These are phyloP conservation scores for Botrytis galanthina DNA, from an alignment of 2,329 filamentous ascomycete genomes.

Conservation along the genomic window DNA sequence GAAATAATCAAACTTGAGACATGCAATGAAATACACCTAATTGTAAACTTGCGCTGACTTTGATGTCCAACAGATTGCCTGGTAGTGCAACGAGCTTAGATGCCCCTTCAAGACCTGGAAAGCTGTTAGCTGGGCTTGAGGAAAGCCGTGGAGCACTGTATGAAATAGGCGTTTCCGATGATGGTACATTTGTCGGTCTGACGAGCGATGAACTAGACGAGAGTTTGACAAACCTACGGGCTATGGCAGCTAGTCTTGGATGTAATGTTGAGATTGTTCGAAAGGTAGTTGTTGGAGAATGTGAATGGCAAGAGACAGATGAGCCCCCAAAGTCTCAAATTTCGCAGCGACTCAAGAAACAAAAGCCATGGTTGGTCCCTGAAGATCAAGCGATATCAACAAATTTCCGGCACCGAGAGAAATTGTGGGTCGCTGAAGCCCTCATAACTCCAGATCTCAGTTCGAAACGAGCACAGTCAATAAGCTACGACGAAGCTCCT, in stretches of 20 bases:
- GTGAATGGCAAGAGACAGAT: slow-evolving; percentile 58
- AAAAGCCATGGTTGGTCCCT: slow-evolving; percentile 14
- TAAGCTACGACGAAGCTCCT: background rate
- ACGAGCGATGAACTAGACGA: slow-evolving; percentile 90
- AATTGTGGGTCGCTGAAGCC: slow-evolving; percentile 86
- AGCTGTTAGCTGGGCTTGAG: slow-evolving; percentile 75
- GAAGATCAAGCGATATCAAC: slow-evolving; percentile 3
- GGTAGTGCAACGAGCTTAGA: slow-evolving; percentile 54
- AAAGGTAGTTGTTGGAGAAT: slow-evolving; percentile 80
- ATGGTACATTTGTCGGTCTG: slow-evolving; percentile 85
- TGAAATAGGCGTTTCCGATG: slow-evolving; percentile 93
- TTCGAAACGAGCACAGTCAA: slow-evolving; percentile 29
- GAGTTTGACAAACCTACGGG: slow-evolving; percentile 76
- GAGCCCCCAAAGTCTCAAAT: slow-evolving; percentile 19
- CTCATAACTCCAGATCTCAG: slow-evolving; percentile 74
- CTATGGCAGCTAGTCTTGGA: slow-evolving; percentile 91
- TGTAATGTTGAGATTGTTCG: slow-evolving; percentile 80
- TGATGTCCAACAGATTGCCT: slow-evolving; percentile 49
- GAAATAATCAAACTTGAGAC: background rate
- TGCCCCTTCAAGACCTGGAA: slow-evolving; percentile 49
- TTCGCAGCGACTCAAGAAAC: slow-evolving; percentile 27
- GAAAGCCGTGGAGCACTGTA: slow-evolving; percentile 92
- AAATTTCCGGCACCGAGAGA: slow-evolving; percentile 45
- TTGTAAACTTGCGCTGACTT: background rate
- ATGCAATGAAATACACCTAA: background rate